Conservation (phyloP, 73 alveolate genomes). For the Paramecium octaurelia region DNA sequence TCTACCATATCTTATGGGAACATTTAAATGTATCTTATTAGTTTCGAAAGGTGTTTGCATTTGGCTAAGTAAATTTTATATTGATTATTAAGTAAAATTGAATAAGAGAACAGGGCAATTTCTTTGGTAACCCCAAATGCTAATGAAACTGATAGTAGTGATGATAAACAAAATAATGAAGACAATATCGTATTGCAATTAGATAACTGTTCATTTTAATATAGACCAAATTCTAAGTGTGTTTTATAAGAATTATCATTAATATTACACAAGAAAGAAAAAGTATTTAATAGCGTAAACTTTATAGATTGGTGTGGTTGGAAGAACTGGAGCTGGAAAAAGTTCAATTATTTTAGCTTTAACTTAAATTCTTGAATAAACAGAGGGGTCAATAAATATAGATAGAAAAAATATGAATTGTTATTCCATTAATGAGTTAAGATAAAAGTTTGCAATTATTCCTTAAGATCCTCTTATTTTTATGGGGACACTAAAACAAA, state of each 20-base stretch:
- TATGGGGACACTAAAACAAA: conserved; percentile 78
- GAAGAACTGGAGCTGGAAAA: conserved; percentile 97
- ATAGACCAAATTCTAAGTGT: not conserved
- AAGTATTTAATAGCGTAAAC: not conserved
- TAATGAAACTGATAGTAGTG: not conserved
- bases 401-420: conserved; percentile 80
- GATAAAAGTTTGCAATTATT: conserved; percentile 77
- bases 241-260: not conserved
- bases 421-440: conserved; percentile 71
- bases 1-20: not conserved
- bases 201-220: not conserved
- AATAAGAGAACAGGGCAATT: not conserved
- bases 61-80: not conserved
- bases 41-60: not conserved
- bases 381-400: conserved; percentile 73
- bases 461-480: conserved; percentile 86
- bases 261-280: not conserved
- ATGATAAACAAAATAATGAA: not conserved
- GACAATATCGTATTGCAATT: not conserved
- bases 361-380: conserved; percentile 78
- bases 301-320: conserved; percentile 84
- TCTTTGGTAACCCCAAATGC: not conserved
- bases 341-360: conserved; percentile 81
- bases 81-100: not conserved
- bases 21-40: not conserved